Evolutionary conservation across 139 green algal genomes (phyloP).

Genomic region (Micractinium sp.): DNA sequence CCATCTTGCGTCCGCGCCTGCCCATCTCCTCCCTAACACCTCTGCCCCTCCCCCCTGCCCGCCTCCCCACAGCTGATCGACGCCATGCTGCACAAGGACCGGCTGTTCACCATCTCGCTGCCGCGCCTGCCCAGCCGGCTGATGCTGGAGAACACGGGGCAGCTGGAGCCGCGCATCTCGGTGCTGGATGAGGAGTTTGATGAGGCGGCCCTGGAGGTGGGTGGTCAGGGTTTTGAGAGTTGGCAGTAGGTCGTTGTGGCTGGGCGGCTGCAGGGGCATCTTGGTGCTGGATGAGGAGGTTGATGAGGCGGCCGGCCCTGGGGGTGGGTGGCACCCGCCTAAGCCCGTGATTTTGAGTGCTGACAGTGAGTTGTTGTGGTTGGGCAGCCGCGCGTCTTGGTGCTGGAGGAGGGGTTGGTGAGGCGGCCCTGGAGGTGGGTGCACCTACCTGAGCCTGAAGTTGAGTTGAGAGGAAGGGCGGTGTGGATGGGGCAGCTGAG

Average conservation of each 20-base stretch:
- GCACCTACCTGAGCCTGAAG: background rate
- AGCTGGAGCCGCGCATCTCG: constrained; percentile 76
- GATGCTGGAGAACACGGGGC: constrained; percentile 64
- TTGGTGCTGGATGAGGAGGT: constrained; percentile 83
- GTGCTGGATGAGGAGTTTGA: constrained; percentile 88
- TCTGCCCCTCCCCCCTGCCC: background rate
- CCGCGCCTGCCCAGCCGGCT: constrained; percentile 82
- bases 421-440: background rate
- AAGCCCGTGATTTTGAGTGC: too few species aligned
- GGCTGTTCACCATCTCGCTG: constrained; percentile 94
- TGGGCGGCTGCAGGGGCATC: too few species aligned
- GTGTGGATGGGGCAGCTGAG: background rate
- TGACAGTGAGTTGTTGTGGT: background rate
- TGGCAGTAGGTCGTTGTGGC: too few species aligned
- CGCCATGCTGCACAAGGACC: constrained; percentile 89
- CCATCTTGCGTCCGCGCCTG: too few species aligned
- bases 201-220: constrained; percentile 61
- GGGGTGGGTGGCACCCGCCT: constrained; percentile 47
- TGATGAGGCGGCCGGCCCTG: constrained; percentile 65
- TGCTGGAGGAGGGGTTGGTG: too few species aligned
- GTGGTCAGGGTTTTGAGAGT: background rate
- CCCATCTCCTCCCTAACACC: background rate
- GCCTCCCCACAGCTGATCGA: constrained; percentile 70
- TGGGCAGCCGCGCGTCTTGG: too few species aligned
- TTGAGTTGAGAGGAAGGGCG: background rate